A percentile compares a stretch with the other conserved stretches of the same genome.
Conservation (phyloP, 495 filamentous ascomycete genomes). For the Articulospora tetracladia region DNA sequence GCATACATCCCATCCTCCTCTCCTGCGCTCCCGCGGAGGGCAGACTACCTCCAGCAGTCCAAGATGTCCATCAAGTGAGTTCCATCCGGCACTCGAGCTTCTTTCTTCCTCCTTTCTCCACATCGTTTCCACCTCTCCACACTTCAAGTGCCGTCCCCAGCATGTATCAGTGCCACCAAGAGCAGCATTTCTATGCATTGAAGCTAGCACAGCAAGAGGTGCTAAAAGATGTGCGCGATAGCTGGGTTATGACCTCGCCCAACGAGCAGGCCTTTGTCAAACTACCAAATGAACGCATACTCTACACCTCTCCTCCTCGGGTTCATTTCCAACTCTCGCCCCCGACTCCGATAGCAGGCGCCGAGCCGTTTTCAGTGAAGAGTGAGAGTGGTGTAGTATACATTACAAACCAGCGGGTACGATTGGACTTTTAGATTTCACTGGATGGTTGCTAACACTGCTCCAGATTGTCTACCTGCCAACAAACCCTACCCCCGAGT, state of each 20-base stretch:
- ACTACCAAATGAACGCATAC: constrained; percentile 63
- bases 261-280: constrained; percentile 56
- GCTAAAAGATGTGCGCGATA: constrained; percentile 31
- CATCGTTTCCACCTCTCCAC: background rate
- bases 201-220: constrained; percentile 8
- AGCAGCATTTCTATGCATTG: constrained; percentile 21
- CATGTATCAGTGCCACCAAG: constrained; percentile 27
- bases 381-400: constrained; percentile 62
- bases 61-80: constrained; percentile 43
- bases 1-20: background rate
- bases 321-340: constrained; percentile 61
- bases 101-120: background rate
- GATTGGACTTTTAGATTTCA: background rate
- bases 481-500: constrained; percentile 54
- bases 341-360: constrained; percentile 52
- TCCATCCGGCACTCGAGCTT: background rate
- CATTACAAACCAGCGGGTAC: constrained; percentile 88
- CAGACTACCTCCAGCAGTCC: constrained; percentile 13
- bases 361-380: constrained; percentile 51
- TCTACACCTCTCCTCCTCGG: constrained; percentile 70
- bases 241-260: constrained; percentile 75
- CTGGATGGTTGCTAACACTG: constrained; percentile 6
- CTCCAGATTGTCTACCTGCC: constrained; percentile 86
- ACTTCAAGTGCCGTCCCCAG: background rate
- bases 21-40: constrained; percentile 18